Evolutionary conservation across 1,139 yeast genomes (phyloP).

Genomic region (Kodamaea anthophila): DNA sequence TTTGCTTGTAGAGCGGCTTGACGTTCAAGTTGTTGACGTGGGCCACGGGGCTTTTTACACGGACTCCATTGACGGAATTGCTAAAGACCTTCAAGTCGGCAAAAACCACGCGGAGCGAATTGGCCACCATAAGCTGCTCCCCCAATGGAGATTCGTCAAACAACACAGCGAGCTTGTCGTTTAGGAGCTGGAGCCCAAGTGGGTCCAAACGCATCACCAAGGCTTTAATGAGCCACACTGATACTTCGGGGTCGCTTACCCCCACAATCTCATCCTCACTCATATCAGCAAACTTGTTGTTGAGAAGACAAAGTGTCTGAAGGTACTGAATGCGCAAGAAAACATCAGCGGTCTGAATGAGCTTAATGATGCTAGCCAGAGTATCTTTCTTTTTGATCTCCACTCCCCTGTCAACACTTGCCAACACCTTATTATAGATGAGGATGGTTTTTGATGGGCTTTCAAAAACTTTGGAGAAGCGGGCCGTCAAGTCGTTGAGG

Average conservation of each 20-base stretch:
- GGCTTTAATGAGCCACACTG: conserved; percentile 70
- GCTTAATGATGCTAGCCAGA: conserved; percentile 7
- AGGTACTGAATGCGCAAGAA: conserved; percentile 51
- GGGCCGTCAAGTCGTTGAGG: conserved; percentile 23
- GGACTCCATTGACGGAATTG: conserved; percentile 25
- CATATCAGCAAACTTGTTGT: conserved; percentile 38
- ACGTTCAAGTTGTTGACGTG: conserved; percentile 53
- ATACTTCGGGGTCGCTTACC: conserved; percentile 36
- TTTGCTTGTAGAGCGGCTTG: conserved; percentile 70
- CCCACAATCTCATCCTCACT: conserved; percentile 3
- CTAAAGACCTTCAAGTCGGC: conserved; percentile 58
- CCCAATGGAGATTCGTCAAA: conserved; percentile 4
- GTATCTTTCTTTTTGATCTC: conserved; percentile 6
- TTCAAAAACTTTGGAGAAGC: conserved; percentile 18
- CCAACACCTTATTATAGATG: conserved; percentile 44
- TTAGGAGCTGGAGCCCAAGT: conserved; percentile 35
- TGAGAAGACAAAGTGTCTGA: conserved; percentile 49
- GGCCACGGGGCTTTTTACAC: conserved; percentile 28
- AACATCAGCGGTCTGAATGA: conserved; percentile 15
- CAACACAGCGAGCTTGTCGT: conserved; percentile 17
- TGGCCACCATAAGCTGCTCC: conserved; percentile 28
- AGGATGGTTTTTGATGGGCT: conserved; percentile 37
- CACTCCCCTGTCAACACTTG: conserved; percentile 41
- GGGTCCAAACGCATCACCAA: conserved; percentile 54
- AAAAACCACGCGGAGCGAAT: conserved; percentile 57